Conservation (phyloP, 176 grass and related monocot genomes). For the Neostapfia colusana region DNA sequence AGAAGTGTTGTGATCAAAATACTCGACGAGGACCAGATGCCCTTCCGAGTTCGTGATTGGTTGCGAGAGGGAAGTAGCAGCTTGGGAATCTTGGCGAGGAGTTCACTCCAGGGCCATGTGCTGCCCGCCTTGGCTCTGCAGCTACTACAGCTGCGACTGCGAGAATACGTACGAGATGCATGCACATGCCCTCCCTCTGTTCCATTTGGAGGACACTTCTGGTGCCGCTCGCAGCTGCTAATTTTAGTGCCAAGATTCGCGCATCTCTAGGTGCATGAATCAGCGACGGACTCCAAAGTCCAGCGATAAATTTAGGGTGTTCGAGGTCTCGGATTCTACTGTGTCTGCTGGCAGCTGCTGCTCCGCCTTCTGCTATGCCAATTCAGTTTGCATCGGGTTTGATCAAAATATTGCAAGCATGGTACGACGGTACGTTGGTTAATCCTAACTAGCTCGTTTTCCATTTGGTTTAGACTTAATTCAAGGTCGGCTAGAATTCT, state of each 20-base stretch:
- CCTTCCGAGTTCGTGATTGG: background rate
- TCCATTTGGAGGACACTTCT: background rate
- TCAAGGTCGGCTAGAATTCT: too few species aligned
- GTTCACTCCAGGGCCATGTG: constrained; percentile 29
- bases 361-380: background rate
- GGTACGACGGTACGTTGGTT: background rate
- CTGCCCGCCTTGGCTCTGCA: background rate
- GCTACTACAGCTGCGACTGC: background rate
- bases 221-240: background rate
- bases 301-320: background rate
- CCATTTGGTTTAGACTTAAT: too few species aligned
- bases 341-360: background rate
- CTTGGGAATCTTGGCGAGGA: background rate
- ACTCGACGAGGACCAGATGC: background rate
- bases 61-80: background rate
- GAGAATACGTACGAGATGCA: background rate
- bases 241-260: constrained; percentile 10
- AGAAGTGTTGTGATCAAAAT: background rate
- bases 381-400: background rate
- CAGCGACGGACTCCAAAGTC: background rate
- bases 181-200: background rate
- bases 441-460: too few species aligned
- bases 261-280: constrained; percentile 35
- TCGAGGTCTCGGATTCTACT: constrained; percentile 30
- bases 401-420: background rate